Percentiles rank a stretch among this genome's conserved stretches.
phyloP scores from a whole-genome alignment of 148 eudicot species.

The Arctostaphylos glauca region DNA sequence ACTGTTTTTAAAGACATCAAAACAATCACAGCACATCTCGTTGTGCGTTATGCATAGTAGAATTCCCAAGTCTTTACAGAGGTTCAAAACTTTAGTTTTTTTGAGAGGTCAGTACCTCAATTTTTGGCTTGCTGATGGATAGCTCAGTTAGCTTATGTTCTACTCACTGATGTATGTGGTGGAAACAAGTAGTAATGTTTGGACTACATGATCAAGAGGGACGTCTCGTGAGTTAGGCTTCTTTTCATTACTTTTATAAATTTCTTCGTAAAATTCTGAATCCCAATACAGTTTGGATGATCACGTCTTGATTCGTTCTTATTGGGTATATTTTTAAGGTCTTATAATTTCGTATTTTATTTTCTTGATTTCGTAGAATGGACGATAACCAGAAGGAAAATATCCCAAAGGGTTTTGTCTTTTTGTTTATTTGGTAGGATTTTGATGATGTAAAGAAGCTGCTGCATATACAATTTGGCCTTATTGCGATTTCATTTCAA shows the following conservation, averaged over 20 bases:
- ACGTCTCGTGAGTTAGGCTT: not conserved
- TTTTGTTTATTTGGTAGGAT: constrained; percentile 11
- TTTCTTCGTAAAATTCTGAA: not conserved
- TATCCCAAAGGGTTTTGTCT: not conserved
- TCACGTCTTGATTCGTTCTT: not conserved
- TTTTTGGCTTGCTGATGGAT: constrained; percentile 7
- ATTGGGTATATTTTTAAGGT: not conserved
- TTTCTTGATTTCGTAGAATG: constrained; percentile 14
- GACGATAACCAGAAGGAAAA: not conserved
- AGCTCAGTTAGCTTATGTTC: not conserved
- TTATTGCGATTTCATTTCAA: not conserved
- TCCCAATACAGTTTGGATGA: constrained; percentile 1
- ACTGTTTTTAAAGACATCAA: too few relatives aligned
- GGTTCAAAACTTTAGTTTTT: not conserved
- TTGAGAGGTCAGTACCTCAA: constrained; percentile 11
- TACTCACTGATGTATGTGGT: not conserved
- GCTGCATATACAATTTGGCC: constrained; percentile 1
- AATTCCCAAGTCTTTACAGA: not conserved
- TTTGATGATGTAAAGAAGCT: constrained; percentile 11
- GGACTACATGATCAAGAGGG: not conserved
- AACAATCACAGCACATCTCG: too few relatives aligned
- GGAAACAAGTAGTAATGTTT: not conserved
- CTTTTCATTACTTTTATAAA: not conserved
- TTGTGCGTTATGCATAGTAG: too few relatives aligned
- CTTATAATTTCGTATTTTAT: constrained; percentile 5